These are phyloP conservation scores for Tilletia walkeri DNA, from an alignment of 1,284 basidiomycete genomes.

Conservation along the genomic window DNA sequence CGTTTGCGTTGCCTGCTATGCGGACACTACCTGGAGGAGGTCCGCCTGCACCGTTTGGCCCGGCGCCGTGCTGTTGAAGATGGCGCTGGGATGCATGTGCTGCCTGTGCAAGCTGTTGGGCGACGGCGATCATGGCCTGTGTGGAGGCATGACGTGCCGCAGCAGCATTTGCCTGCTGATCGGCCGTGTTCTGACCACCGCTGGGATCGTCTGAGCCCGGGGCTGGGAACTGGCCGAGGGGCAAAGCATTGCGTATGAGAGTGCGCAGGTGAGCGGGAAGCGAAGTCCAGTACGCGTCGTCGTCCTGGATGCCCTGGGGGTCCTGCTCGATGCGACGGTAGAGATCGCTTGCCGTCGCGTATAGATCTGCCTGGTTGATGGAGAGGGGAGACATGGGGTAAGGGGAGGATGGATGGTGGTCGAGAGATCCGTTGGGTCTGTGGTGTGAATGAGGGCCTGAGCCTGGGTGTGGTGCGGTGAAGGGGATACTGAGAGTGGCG, in stretches of 20 bases:
- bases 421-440: constrained; percentile 18
- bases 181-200: neutral
- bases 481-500: constrained; percentile 18
- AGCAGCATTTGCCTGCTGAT: constrained; percentile 11
- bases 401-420: neutral
- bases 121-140: constrained; percentile 55
- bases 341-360: constrained; percentile 52
- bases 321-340: constrained; percentile 54
- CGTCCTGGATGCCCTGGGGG: constrained; percentile 56
- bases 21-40: constrained; percentile 28
- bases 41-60: neutral
- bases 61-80: constrained; percentile 23
- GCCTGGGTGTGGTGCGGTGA: neutral
- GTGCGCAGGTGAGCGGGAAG: constrained; percentile 63
- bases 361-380: constrained; percentile 51
- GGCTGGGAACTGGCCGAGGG: constrained; percentile 54
- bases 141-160: constrained; percentile 42
- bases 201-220: constrained; percentile 32
- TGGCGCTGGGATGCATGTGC: constrained; percentile 52
- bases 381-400: constrained; percentile 29
- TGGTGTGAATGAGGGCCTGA: neutral
- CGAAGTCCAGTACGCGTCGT: constrained; percentile 65
- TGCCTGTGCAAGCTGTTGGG: constrained; percentile 54
- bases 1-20: constrained; percentile 32
- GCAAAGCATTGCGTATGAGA: constrained; percentile 64